These are phyloP conservation scores for Tagetes patula DNA, from an alignment of 129 eudicot genomes.

Conservation along the genomic window DNA sequence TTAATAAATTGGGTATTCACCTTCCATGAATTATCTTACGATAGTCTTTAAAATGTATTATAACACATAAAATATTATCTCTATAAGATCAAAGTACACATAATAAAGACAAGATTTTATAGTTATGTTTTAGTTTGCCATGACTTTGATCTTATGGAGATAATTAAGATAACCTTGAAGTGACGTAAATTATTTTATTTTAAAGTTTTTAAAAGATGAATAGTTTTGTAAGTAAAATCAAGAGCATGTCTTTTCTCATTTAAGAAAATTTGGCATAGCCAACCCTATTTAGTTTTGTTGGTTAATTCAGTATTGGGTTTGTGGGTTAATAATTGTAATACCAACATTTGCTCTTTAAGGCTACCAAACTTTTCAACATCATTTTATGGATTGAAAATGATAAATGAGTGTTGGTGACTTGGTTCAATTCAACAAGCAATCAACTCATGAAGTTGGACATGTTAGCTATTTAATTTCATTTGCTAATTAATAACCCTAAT, in stretches of 20 bases:
- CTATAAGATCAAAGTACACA: too few relatives aligned
- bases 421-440: constrained; percentile 31
- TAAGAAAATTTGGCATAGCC: constrained; percentile 31
- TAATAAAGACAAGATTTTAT: too few relatives aligned
- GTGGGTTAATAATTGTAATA: constrained; percentile 20
- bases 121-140: too few relatives aligned
- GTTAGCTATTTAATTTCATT: constrained; percentile 21
- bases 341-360: constrained; percentile 41
- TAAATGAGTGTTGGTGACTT: constrained; percentile 5
- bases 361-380: constrained; percentile 36
- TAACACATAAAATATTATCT: too few relatives aligned
- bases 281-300: constrained; percentile 14
- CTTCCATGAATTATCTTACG: too few relatives aligned
- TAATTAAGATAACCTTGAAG: not conserved
- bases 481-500: constrained; percentile 18
- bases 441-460: constrained; percentile 34
- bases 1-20: too few relatives aligned
- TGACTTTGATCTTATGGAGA: too few relatives aligned
- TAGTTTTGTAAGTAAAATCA: not conserved
- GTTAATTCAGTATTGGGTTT: constrained; percentile 11
- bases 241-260: not conserved
- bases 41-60: too few relatives aligned
- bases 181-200: not conserved
- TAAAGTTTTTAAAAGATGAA: not conserved
- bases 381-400: constrained; percentile 23